Evolutionary conservation across 768 basidiomycete genomes (phyloP).

Genomic region (Terana coerulea): DNA sequence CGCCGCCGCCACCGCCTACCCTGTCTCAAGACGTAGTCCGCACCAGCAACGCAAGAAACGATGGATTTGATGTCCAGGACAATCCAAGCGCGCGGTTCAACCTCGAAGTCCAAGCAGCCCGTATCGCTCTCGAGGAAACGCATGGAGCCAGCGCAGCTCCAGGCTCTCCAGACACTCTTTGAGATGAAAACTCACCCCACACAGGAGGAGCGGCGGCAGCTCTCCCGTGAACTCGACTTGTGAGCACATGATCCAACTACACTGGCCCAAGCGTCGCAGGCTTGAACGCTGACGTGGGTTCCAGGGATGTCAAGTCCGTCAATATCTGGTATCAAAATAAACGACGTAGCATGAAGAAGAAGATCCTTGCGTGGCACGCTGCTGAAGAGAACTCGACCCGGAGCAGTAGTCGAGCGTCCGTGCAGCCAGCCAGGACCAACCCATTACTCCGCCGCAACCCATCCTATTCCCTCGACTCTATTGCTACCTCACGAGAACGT

Average conservation of each 20-base stretch:
- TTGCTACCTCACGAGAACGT: conserved; percentile 53
- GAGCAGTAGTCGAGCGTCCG: background rate
- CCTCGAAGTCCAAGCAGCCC: background rate
- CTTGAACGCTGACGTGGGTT: background rate
- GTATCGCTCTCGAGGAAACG: conserved; percentile 4
- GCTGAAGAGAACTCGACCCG: conserved; percentile 13
- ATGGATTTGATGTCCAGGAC: conserved; percentile 4
- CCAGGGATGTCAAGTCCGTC: conserved; percentile 43
- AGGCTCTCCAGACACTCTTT: conserved; percentile 33
- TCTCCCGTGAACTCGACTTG: conserved; percentile 39
- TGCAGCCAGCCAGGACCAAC: conserved; percentile 13
- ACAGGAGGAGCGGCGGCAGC: conserved; percentile 36
- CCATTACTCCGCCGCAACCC: conserved; percentile 10
- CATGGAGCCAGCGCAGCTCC: conserved; percentile 29
- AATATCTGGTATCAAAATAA: conserved; percentile 87
- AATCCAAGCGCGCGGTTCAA: background rate
- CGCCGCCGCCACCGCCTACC: background rate
- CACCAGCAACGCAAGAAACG: background rate
- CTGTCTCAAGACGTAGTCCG: background rate
- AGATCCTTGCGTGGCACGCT: conserved; percentile 19
- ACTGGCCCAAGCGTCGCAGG: background rate
- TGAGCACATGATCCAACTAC: conserved; percentile 18
- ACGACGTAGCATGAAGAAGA: conserved; percentile 51
- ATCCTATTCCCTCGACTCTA: conserved; percentile 47
- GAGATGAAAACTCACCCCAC: conserved; percentile 36